Evolutionary conservation across 495 filamentous ascomycete species (phyloP).

Genomic region (Penicillium angulare): DNA sequence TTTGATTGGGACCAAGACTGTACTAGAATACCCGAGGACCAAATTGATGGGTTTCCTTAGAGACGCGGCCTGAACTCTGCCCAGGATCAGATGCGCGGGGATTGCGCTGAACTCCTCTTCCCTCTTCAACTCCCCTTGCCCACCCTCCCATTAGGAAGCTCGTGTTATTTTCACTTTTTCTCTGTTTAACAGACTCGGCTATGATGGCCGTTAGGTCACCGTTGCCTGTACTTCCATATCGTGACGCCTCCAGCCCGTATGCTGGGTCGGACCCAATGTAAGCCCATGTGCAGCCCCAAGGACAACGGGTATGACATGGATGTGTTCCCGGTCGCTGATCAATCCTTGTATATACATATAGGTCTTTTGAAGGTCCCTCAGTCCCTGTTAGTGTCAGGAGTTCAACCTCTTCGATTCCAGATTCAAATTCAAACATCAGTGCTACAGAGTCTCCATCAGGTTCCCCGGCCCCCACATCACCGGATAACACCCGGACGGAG

Average conservation of each 20-base stretch:
- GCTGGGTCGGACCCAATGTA: slow-evolving; percentile 19
- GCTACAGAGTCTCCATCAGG: slow-evolving; percentile 1
- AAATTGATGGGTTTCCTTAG: slow-evolving; percentile 9
- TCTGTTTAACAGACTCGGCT: slow-evolving; percentile 7
- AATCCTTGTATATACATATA: background rate
- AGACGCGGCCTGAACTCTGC: slow-evolving; percentile 15
- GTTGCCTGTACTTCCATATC: slow-evolving; percentile 25
- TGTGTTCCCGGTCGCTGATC: slow-evolving; percentile 5
- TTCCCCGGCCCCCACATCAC: background rate
- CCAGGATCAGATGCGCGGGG: slow-evolving; percentile 3
- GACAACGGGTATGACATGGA: no score
- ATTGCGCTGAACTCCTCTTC: slow-evolving; percentile 6
- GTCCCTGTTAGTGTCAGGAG: background rate
- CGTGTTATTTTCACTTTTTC: background rate
- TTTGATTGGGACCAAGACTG: slow-evolving; percentile 12
- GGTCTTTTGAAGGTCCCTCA: slow-evolving; percentile 11
- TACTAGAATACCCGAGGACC: slow-evolving; percentile 1
- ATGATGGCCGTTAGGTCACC: slow-evolving; percentile 37
- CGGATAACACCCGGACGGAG: background rate
- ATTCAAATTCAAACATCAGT: background rate
- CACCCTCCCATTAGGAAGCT: background rate
- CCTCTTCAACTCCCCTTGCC: background rate
- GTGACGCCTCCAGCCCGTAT: slow-evolving; percentile 18
- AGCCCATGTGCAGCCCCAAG: background rate
- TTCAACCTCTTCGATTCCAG: background rate